Conservation (phyloP, 441 rosid species). For the Biscutella auriculata region DNA sequence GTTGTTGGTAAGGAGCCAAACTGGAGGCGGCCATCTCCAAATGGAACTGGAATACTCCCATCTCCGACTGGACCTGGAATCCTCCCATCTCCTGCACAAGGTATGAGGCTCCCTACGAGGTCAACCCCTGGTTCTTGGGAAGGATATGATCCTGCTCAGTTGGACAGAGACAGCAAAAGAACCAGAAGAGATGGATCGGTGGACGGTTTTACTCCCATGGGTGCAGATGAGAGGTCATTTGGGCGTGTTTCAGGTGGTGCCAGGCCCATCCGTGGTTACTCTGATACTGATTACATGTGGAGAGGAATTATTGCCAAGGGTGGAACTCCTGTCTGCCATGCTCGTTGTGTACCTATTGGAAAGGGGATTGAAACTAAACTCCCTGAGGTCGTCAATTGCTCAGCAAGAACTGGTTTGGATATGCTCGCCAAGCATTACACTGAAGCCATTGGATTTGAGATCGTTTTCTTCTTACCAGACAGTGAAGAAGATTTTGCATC, state of each 20-base stretch:
- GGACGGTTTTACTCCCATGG: conserved; percentile 46
- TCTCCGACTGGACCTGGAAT: conserved; percentile 53
- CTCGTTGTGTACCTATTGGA: conserved; percentile 60
- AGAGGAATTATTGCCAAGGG: conserved; percentile 79
- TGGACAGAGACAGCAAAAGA: conserved; percentile 57
- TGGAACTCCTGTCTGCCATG: conserved; percentile 68
- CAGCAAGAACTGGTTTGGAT: conserved; percentile 95
- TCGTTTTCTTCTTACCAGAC: conserved; percentile 86
- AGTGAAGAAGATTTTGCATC: conserved; percentile 91
- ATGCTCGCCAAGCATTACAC: conserved; percentile 77
- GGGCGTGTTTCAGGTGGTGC: conserved; percentile 29
- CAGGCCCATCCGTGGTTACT: conserved; percentile 20
- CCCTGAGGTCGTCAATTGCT: conserved; percentile 84
- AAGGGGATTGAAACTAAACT: conserved; percentile 46
- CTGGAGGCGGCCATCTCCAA: conserved; percentile 66
- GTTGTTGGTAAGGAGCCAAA: conserved; percentile 30
- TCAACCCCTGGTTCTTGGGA: conserved; percentile 65
- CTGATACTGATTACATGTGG: conserved; percentile 46
- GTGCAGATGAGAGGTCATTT: conserved; percentile 43
- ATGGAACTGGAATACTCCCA: conserved; percentile 44
- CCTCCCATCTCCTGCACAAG: conserved; percentile 47
- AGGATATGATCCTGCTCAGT: conserved; percentile 46
- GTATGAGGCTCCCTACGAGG: conserved; percentile 47
- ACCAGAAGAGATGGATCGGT: conserved; percentile 32
- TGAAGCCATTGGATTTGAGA: conserved; percentile 78